Conservation (phyloP, 257 asterid genomes). For the Primulina huaijiensis region DNA sequence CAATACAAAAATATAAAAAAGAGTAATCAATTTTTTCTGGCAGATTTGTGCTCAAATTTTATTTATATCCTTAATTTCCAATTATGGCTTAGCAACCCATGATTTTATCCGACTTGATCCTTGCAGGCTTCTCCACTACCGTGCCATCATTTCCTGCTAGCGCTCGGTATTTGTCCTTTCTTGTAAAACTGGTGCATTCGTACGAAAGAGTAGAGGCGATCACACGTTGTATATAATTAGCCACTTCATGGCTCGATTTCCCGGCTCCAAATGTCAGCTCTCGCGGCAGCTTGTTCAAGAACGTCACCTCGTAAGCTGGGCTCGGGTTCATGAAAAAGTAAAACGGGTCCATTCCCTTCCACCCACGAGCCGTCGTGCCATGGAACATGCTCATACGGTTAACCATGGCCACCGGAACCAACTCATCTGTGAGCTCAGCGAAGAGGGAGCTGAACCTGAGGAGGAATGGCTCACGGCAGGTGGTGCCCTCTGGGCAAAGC, state of each 20-base stretch:
- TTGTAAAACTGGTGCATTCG: constrained; percentile 36
- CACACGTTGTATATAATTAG: constrained; percentile 36
- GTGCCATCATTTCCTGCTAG: constrained; percentile 42
- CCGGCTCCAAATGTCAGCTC: constrained; percentile 35
- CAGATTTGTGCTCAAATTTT: too few species aligned
- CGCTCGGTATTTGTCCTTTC: constrained; percentile 36
- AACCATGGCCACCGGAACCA: constrained; percentile 45
- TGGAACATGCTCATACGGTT: constrained; percentile 46
- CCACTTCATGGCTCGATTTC: constrained; percentile 42
- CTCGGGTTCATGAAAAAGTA: constrained; percentile 44
- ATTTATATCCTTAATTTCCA: too few species aligned
- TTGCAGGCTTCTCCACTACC: constrained; percentile 25
- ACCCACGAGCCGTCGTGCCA: constrained; percentile 53
- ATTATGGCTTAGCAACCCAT: constrained; percentile 25
- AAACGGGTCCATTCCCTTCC: constrained; percentile 44
- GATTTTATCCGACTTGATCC: constrained; percentile 10
- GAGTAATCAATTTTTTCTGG: too few species aligned
- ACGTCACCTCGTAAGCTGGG: constrained; percentile 35
- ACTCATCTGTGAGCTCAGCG: constrained; percentile 45
- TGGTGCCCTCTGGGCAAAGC: constrained; percentile 52
- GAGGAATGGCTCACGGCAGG: constrained; percentile 46
- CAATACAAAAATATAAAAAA: too few species aligned
- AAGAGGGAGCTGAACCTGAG: constrained; percentile 43
- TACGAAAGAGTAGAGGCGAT: constrained; percentile 30
- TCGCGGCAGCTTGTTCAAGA: constrained; percentile 31